These are phyloP conservation scores for Mortierella sp. DNA, from an alignment of 371 early-diverging fungal genomes.

Conservation along the genomic window DNA sequence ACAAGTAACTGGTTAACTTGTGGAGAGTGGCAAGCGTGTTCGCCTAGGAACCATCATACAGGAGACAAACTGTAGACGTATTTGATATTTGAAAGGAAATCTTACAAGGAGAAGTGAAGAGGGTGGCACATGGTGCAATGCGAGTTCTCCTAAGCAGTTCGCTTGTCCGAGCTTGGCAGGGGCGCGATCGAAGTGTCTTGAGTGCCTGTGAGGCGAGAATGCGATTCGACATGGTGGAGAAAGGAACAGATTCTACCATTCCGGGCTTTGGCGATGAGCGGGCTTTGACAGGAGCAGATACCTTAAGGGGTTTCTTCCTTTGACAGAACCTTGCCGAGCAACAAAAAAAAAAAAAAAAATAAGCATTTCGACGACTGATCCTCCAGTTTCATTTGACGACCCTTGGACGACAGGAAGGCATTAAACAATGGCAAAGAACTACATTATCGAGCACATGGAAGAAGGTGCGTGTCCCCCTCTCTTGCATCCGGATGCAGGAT, in stretches of 20 bases:
- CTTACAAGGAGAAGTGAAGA: slow-evolving; percentile 40
- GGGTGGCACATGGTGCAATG: slow-evolving; percentile 13
- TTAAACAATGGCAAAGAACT: slow-evolving; percentile 53
- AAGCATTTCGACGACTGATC: no score
- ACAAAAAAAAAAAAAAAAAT: no score
- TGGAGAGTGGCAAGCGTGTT: no score
- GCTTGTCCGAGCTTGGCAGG: neutral
- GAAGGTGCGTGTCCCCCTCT: slow-evolving; percentile 52
- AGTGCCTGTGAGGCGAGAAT: slow-evolving; percentile 4
- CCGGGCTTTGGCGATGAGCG: no score
- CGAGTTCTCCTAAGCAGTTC: neutral
- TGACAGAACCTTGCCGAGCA: no score
- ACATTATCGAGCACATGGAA: slow-evolving; percentile 85
- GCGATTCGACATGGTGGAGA: slow-evolving; percentile 18
- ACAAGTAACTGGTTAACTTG: neutral
- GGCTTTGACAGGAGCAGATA: no score
- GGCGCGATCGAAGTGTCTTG: neutral
- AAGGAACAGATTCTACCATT: neutral
- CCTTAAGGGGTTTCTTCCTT: no score
- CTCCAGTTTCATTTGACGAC: no score
- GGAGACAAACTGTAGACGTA: no score
- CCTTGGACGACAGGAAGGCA: no score
- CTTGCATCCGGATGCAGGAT: neutral
- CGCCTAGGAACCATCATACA: no score
- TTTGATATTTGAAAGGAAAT: no score